Conservation (phyloP, 331 rosid genomes). For the Quercus lobata region DNA sequence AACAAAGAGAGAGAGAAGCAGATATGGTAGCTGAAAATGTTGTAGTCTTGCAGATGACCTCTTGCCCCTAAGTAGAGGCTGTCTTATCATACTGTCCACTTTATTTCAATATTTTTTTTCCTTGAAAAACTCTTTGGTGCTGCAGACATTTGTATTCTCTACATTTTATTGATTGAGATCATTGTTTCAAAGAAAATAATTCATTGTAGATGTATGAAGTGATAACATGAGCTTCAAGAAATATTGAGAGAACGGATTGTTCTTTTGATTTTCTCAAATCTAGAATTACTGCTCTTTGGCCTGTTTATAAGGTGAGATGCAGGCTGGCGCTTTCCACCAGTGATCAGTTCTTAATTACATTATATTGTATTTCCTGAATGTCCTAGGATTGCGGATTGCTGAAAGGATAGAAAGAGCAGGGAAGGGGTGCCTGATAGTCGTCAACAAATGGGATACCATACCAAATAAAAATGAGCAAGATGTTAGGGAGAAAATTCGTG, state of each 20-base stretch:
- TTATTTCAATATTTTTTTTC: background rate
- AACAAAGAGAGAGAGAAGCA: background rate
- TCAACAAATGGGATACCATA: constrained; percentile 96
- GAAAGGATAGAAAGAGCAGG: constrained; percentile 94
- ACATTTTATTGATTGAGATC: background rate
- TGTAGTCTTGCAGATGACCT: too few relatives aligned
- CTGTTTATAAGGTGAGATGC: background rate
- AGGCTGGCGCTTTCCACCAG: background rate
- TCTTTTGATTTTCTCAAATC: background rate
- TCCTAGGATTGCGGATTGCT: constrained; percentile 83
- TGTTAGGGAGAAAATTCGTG: constrained; percentile 87
- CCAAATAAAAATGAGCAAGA: constrained; percentile 91
- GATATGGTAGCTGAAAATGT: background rate
- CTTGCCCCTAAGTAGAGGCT: too few relatives aligned
- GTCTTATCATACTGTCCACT: background rate
- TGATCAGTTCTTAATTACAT: background rate
- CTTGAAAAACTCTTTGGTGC: background rate
- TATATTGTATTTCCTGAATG: constrained; percentile 18
- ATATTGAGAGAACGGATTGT: background rate
- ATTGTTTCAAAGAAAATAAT: background rate
- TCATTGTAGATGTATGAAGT: too few relatives aligned
- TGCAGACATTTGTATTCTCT: background rate
- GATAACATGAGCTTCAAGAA: too few relatives aligned
- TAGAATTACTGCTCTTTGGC: background rate
- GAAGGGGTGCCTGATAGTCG: constrained; percentile 90